phyloP scores from a whole-genome alignment of 768 basidiomycete genomes.

The Phylloporus sp. region DNA sequence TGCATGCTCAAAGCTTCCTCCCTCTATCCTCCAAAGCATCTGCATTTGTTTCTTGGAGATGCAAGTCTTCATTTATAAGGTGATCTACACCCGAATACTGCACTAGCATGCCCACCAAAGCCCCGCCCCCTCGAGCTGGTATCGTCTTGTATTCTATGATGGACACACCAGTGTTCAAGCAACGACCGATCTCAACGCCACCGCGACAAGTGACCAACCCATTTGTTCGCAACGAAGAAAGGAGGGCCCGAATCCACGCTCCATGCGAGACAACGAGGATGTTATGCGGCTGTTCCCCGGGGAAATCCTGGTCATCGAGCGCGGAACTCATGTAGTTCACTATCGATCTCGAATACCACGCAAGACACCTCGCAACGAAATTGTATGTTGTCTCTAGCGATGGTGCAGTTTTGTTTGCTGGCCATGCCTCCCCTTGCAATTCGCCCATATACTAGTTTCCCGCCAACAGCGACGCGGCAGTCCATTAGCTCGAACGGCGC shows the following conservation, averaged over 20 bases:
- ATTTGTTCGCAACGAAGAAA: constrained; percentile 43
- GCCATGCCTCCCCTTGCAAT: constrained; percentile 45
- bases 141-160: constrained; percentile 47
- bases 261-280: constrained; percentile 67
- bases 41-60: constrained; percentile 44
- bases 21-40: constrained; percentile 35
- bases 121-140: constrained; percentile 14
- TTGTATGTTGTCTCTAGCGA: constrained; percentile 27
- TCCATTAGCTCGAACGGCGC: not conserved
- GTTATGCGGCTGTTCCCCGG: constrained; percentile 28
- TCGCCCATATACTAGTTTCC: constrained; percentile 57
- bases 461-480: not conserved
- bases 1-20: not conserved
- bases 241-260: constrained; percentile 52
- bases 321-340: constrained; percentile 24
- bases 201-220: constrained; percentile 34
- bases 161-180: constrained; percentile 38
- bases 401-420: constrained; percentile 14
- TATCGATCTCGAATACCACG: constrained; percentile 59
- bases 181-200: constrained; percentile 24
- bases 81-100: constrained; percentile 56
- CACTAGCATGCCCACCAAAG: constrained; percentile 37
- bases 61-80: constrained; percentile 31
- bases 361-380: constrained; percentile 45
- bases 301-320: constrained; percentile 17